These are phyloP conservation scores for Rhinocladiella similis DNA, from an alignment of 2,329 filamentous ascomycete genomes.

Conservation along the genomic window DNA sequence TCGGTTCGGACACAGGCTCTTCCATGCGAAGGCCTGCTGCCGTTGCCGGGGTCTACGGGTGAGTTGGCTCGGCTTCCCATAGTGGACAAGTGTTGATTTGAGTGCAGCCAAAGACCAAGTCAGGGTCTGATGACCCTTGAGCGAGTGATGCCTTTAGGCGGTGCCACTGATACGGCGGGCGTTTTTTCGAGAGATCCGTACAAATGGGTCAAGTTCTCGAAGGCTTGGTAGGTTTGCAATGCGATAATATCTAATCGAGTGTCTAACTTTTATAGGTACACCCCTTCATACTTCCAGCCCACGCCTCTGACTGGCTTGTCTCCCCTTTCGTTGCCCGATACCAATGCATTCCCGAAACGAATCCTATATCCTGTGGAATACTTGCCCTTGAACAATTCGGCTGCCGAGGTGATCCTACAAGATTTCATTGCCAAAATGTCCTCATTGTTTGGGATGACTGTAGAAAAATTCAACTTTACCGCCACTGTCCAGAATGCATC, in stretches of 20 bases:
- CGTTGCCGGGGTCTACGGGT: conserved; percentile 46
- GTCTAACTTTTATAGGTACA: conserved; percentile 1
- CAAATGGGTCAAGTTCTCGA: conserved; percentile 21
- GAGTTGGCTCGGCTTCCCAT: conserved; percentile 33
- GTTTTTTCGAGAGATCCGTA: conserved; percentile 40
- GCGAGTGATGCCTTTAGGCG: conserved; percentile 45
- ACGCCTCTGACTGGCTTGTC: neutral
- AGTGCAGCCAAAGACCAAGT: conserved; percentile 36
- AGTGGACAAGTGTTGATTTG: neutral
- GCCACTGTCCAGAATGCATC: conserved; percentile 2
- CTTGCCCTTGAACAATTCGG: conserved; percentile 5
- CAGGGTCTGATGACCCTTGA: conserved; percentile 43
- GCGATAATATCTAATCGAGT: neutral
- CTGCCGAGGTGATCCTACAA: conserved; percentile 2
- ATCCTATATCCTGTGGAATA: conserved; percentile 8
- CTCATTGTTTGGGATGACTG: conserved; percentile 2
- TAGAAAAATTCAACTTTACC: conserved; percentile 2
- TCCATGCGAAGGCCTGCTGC: conserved; percentile 49
- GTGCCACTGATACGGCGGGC: conserved; percentile 47
- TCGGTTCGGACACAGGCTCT: conserved; percentile 46
- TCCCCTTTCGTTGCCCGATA: conserved; percentile 2
- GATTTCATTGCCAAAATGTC: conserved; percentile 8
- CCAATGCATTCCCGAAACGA: conserved; percentile 2
- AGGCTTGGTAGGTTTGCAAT: conserved; percentile 4
- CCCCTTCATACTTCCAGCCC: neutral